Evolutionary conservation across 805 yeast species (phyloP), one percentile per base, ranked within the genome.

Genomic region (Scheffersomyces amazonensis): DNA sequence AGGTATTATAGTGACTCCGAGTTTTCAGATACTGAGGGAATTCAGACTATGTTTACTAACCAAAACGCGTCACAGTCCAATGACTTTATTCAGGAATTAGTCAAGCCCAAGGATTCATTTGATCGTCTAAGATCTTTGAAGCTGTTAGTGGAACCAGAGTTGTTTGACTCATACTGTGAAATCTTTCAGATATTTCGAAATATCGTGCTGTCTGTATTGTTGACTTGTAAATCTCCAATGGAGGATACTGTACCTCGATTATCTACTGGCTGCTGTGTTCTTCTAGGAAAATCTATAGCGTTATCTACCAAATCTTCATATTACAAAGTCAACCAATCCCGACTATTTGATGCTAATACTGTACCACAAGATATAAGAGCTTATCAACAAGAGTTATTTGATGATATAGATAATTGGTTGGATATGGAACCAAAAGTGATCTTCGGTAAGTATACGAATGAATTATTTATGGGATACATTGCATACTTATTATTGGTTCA

Each of bases 391-490:
- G 45, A 49, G 12, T 49, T 66, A 17, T 41, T 51, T 9, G 63
- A 63, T 30, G 70, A 64, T 34, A 56, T 67, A 2, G 70, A 65
- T 37, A 49, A 44, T 10, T 67, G 71, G 71, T 52, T 68, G 8
- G 55, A 46, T 21, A 46, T 62, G 45, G 66, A 64, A 24, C 71
- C 71, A 1, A 25, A 32, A 10, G 22, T 49, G 9, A 42, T 64
- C 8, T 47, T 50, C n/a, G 32, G 34, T 5, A 16, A 38, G 0
- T 52, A 63, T 40, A 50, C 58, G 18, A 31, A 35, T 13, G 59
- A 56, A 17, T 40, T 66, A 8, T 39, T 66, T 11, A 28, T 58
- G 2, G 72, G 72, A 2, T 68, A 68, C 41, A 34, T 67, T 11
- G 31, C 62, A 4, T 68, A 65, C 32, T 38, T 67, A 16, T 35